Evolutionary conservation across 1,139 yeast genomes (phyloP).

Genomic region (Geotrichum siamense): DNA sequence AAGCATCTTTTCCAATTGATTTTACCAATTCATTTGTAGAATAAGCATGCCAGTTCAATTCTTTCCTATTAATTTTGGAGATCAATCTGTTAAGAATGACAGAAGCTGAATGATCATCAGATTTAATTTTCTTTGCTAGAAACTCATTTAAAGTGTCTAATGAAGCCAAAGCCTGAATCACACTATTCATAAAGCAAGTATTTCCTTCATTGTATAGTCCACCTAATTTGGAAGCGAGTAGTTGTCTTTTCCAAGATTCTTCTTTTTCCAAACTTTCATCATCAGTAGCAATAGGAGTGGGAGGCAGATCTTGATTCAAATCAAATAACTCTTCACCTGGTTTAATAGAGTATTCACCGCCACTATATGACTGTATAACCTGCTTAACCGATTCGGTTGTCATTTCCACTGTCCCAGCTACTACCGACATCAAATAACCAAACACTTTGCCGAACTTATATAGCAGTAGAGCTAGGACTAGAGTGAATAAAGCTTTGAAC

Average conservation of each 20-base stretch:
- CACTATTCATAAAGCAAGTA: constrained; percentile 90
- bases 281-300: constrained; percentile 27
- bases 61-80: constrained; percentile 34
- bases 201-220: constrained; percentile 87
- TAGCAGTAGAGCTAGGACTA: constrained; percentile 2
- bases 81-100: constrained; percentile 26
- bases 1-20: constrained; percentile 74
- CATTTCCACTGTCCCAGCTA: constrained; percentile 34
- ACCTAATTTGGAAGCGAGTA: constrained; percentile 43
- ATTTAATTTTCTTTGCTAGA: constrained; percentile 37
- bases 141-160: constrained; percentile 55
- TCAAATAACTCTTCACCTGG: constrained; percentile 15
- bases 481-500: constrained; percentile 5
- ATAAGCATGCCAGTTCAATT: constrained; percentile 40
- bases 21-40: constrained; percentile 58
- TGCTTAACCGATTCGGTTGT: constrained; percentile 32
- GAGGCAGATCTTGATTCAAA: constrained; percentile 7
- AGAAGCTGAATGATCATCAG: no score
- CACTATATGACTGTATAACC: constrained; percentile 24
- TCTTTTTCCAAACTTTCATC: constrained; percentile 20
- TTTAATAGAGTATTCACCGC: constrained; percentile 18
- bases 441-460: constrained; percentile 22
- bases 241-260: constrained; percentile 23
- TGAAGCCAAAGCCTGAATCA: constrained; percentile 75
- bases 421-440: constrained; percentile 13